phyloP scores from a whole-genome alignment of 129 eudicot species.

The Ambrosia trifida region DNA sequence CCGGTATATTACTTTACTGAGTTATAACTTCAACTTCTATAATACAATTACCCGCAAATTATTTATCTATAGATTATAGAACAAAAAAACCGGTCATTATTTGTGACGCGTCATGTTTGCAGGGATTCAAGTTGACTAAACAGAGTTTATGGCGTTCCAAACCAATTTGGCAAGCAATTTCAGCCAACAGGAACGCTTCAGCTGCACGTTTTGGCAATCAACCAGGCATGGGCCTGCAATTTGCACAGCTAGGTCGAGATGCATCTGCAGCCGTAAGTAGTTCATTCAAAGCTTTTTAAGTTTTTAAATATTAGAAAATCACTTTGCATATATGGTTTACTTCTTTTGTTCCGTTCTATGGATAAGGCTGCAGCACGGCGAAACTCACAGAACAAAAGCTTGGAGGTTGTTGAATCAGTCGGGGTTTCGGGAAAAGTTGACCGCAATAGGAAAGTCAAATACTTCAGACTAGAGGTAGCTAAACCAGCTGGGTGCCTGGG shows the following conservation, averaged over 20 bases:
- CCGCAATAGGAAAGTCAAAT: slow-evolving; percentile 47
- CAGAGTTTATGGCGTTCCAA: slow-evolving; percentile 69
- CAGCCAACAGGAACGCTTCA: slow-evolving; percentile 60
- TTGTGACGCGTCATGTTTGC: slow-evolving; percentile 14
- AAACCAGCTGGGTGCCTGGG: neutral
- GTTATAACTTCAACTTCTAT: too few relatives aligned
- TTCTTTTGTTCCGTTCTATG: slow-evolving; percentile 11
- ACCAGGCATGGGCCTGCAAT: slow-evolving; percentile 69
- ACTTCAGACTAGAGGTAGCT: slow-evolving; percentile 75
- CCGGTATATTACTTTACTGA: neutral
- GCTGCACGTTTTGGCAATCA: slow-evolving; percentile 64
- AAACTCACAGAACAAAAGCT: slow-evolving; percentile 57
- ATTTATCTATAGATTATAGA: too few relatives aligned
- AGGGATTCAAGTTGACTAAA: slow-evolving; percentile 76
- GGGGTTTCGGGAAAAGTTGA: slow-evolving; percentile 75
- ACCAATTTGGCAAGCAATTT: slow-evolving; percentile 72
- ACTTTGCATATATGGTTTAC: slow-evolving; percentile 1
- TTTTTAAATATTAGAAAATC: neutral
- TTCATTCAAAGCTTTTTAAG: neutral
- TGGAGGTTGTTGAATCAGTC: slow-evolving; percentile 83
- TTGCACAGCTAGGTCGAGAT: slow-evolving; percentile 93
- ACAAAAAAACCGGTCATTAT: too few relatives aligned
- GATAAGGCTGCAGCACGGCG: slow-evolving; percentile 88
- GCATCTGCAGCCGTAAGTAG: slow-evolving; percentile 89
- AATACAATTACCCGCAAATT: too few relatives aligned